Base-by-base conservation (phyloP, 192 early-diverging fungal species). In the Cladochytrium replicatum region DNA sequence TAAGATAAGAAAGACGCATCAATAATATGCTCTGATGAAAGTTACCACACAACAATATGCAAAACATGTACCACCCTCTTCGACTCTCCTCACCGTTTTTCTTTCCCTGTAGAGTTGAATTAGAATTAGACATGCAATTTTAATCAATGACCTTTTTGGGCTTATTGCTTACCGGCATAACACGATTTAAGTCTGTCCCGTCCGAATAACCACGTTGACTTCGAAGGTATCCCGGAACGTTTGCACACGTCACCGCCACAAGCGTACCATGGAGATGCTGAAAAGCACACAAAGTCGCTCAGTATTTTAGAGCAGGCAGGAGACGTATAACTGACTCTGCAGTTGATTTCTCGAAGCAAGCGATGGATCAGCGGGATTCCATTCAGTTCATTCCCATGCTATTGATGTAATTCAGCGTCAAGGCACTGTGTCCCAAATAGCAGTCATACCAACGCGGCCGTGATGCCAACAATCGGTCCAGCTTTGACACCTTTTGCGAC, bases 331-430 rank as follows among this genome's bases (percentile, higher is more conserved):
- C n/a, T n/a, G n/a, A 23, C 30, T 21, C 23, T 40, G 27, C 48
- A 50, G 50, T 74, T 64, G 11, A 86, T 66, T 25, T 84, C 82
- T 24, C 66, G 57, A 24, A 83, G 69, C 40, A 86, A 60, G 4
- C 78, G 71, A 51, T 86, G 84, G 28, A 83, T 86, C 42, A 78
- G 64, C n/a, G 84, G 84, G 25, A 86, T 78, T n/a, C 84, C 84
- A 40, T 86, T 86, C 45, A 86, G 56, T 53, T 86, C 84, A 43
- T 86, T 83, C 40, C 84, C 84, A 48, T 86, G 84, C 6, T 84
- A 56, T n/a, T n/a, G n/a, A n/a, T n/a, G 32, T 7, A n/a, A 34
- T 34, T 34, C 8, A n/a, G 7, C 32, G 8, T 7, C 32, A n/a
- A 34, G 0, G 81, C 83, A 81, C 81, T 0, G 83, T 85, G 60